Percentiles rank a stretch among this genome's conserved stretches.
Conservation (phyloP, 495 filamentous ascomycete species). For the Alectoria sarmentosa region DNA sequence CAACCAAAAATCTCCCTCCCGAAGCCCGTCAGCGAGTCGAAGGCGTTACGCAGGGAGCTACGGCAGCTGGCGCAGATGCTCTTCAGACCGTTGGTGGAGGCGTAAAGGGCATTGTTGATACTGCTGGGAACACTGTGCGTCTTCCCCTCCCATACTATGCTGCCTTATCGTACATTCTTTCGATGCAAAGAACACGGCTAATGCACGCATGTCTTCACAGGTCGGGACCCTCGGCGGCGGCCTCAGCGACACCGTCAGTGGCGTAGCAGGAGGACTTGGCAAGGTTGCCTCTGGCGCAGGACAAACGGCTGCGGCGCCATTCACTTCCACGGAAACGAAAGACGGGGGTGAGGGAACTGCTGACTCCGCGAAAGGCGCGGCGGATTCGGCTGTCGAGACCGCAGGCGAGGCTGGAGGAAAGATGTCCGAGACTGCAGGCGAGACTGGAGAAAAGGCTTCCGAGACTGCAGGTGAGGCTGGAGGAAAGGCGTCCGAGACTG, state of each 20-base stretch:
- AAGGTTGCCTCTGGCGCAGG: conserved; percentile 16
- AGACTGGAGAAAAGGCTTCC: neutral
- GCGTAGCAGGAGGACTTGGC: conserved; percentile 21
- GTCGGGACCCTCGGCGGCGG: conserved; percentile 19
- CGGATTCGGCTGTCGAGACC: neutral
- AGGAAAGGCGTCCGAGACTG: neutral
- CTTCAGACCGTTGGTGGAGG: conserved; percentile 20
- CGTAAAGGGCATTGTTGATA: conserved; percentile 23
- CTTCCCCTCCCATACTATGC: neutral
- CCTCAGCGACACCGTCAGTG: conserved; percentile 21
- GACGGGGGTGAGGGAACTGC: neutral
- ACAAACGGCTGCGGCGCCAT: neutral
- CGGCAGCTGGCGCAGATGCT: conserved; percentile 13
- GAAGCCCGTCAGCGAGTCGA: conserved; percentile 20
- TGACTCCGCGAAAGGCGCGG: neutral
- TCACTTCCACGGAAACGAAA: neutral
- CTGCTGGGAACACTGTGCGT: conserved; percentile 23
- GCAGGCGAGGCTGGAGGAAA: neutral
- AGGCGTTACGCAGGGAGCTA: conserved; percentile 16
- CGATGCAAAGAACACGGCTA: no score
- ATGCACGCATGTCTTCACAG: no score
- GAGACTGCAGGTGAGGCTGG: neutral
- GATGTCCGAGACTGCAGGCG: neutral
- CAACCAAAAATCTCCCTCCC: conserved; percentile 18
- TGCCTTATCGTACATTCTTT: no score